Percentiles rank a stretch among this genome's conserved stretches.
Conservation (phyloP, 441 rosid genomes). For the Bruguiera hainesii region DNA sequence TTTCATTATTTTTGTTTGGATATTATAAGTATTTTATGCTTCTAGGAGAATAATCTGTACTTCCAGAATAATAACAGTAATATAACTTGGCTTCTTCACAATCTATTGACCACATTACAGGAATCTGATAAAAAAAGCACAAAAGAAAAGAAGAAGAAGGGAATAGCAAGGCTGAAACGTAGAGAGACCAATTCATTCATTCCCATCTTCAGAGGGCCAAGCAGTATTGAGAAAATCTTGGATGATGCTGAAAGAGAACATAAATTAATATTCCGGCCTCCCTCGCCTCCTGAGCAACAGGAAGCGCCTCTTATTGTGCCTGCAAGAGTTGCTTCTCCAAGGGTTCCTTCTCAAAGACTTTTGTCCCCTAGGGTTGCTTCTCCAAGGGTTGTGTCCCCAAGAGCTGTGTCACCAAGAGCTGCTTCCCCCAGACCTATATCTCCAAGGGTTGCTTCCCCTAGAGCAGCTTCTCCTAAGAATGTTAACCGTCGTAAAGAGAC, state of each 20-base stretch:
- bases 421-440: conserved; percentile 39
- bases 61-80: conserved; percentile 5
- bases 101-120: conserved; percentile 33
- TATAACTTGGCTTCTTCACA: conserved; percentile 2
- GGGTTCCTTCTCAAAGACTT: conserved; percentile 51
- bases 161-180: conserved; percentile 54
- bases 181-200: conserved; percentile 79
- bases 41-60: not conserved
- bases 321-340: conserved; percentile 49
- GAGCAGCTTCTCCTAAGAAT: conserved; percentile 41
- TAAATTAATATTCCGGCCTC: conserved; percentile 66
- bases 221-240: conserved; percentile 91
- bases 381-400: conserved; percentile 32
- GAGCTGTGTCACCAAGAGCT: conserved; percentile 40
- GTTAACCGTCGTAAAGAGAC: conserved; percentile 43
- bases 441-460: conserved; percentile 43
- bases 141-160: conserved; percentile 73
- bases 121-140: conserved; percentile 61
- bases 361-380: conserved; percentile 47
- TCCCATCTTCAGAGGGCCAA: conserved; percentile 81
- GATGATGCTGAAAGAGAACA: conserved; percentile 96
- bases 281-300: conserved; percentile 58
- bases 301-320: conserved; percentile 47
- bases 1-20: not conserved
- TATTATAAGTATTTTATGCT: not conserved